Evolutionary conservation across 441 rosid species (phyloP), one percentile per base, ranked within the genome.

Genomic region (Pelargonium myrrhifolium): DNA sequence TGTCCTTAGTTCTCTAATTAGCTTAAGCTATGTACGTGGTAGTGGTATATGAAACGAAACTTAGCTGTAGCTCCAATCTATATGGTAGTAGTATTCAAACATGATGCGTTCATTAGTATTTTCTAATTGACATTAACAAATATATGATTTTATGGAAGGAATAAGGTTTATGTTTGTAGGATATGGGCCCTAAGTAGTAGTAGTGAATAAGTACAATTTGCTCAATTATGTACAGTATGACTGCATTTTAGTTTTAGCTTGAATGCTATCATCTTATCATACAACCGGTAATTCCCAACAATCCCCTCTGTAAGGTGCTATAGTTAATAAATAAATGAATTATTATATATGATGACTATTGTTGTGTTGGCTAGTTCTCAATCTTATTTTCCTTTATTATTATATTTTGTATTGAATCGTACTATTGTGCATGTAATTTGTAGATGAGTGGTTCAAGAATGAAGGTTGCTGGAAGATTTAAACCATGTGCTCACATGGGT

Each of bases 391-490:
- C 31, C 63, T 37, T 6, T 47, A 49, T 49, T 47, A n/a, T n/a
- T 14, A 49, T n/a, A 17, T 14, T 49, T 49, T 51, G 21, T 31
- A 14, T 43, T 22, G 39, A 69, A 61, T 9, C 28, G 47, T 59
- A 20, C 28, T 68, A 69, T 66, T 67, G 71, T 76, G 64, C 21
- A 17, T 69, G 37, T 20, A 28, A 17, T 47, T 3, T 67, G 49
- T 68, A 95, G 99, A 89, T 87, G 93, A 95, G 99, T 76, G 98
- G 97, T 66, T 90, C 92, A 21, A 87, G 99, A 81, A 92, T 95
- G 81, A 95, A 89, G 77, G 85, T 90, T 66, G 97, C 99, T 65
- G 99, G 99, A 77, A 89, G 99, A 82, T 95, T 95, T 76, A 85
- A 79, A 81, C 88, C 97, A 51, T 95, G 99, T 80, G 84, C 71